Conservation (phyloP, 129 eudicot genomes). For the Ambrosia artemisiifolia region DNA sequence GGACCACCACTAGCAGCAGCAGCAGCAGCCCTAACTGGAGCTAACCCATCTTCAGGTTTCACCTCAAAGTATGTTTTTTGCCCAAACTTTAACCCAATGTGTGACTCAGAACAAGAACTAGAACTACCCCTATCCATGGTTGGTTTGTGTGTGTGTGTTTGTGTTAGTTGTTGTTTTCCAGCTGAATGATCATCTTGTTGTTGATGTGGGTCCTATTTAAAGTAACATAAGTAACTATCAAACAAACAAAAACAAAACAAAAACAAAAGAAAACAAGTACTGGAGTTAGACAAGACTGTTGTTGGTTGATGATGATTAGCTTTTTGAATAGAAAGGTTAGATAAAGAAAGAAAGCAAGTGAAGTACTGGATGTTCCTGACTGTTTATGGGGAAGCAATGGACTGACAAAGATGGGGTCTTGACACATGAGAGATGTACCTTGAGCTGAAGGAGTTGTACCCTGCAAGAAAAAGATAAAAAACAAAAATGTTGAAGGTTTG, state of each 20-base stretch:
- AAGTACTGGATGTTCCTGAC: constrained; percentile 19
- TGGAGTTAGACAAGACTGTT: constrained; percentile 33
- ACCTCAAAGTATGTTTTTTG: constrained; percentile 71
- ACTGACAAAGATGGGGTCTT: constrained; percentile 28
- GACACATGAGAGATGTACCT: constrained; percentile 20
- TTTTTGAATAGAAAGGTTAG: constrained; percentile 30
- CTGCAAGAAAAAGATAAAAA: constrained; percentile 1
- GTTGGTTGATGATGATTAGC: constrained; percentile 41
- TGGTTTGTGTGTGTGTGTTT: too few relatives aligned
- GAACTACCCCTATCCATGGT: constrained; percentile 42
- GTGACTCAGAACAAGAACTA: constrained; percentile 38
- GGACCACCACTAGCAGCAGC: constrained; percentile 44
- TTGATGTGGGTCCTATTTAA: constrained; percentile 13
- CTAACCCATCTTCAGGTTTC: constrained; percentile 48
- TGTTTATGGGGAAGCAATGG: constrained; percentile 30
- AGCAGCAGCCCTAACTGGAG: constrained; percentile 34
- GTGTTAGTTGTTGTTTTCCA: not conserved
- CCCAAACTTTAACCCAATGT: constrained; percentile 64
- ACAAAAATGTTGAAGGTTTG: not conserved
- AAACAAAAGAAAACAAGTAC: constrained; percentile 19
- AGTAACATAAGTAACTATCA: constrained; percentile 6
- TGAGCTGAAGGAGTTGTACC: constrained; percentile 19
- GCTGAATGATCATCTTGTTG: constrained; percentile 29
- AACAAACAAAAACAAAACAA: constrained; percentile 16
- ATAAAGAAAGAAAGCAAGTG: not conserved